Conservation (phyloP, 164 flowering plant genomes). For the Vitis rupestris region DNA sequence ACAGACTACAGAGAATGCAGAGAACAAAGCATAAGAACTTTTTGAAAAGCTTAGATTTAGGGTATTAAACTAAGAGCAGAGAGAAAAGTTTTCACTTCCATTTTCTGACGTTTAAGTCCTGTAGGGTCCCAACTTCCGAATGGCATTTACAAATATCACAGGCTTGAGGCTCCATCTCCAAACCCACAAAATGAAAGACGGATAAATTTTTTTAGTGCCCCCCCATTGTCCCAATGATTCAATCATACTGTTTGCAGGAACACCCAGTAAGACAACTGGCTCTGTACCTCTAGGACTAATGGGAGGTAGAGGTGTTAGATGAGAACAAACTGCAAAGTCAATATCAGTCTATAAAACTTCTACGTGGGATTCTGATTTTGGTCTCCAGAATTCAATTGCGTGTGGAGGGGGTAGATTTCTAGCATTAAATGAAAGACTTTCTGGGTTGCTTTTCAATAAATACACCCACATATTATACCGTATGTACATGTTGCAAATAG, state of each 20-base stretch:
- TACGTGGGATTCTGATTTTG: conserved; percentile 1
- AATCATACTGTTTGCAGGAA: conserved; percentile 24
- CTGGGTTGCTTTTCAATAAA: conserved; percentile 11
- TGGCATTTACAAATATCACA: background rate
- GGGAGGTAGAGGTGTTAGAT: background rate
- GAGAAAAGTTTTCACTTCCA: conserved; percentile 3
- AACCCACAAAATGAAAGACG: background rate
- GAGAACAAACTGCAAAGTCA: conserved; percentile 6
- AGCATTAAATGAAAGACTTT: conserved; percentile 17
- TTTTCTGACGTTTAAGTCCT: conserved; percentile 3
- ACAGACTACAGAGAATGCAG: background rate
- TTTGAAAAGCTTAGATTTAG: conserved; percentile 14
- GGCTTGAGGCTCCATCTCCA: background rate
- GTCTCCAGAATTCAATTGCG: conserved; percentile 1
- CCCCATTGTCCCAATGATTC: conserved; percentile 24
- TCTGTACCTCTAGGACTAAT: conserved; percentile 5
- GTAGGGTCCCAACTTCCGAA: too few relatives aligned
- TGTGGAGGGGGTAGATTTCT: conserved; percentile 24
- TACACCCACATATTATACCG: background rate
- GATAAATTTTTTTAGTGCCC: background rate
- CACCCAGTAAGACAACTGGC: conserved; percentile 17
- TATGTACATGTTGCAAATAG: too few relatives aligned
- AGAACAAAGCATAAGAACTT: conserved; percentile 20
- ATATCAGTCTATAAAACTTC: conserved; percentile 1
- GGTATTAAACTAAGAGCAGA: background rate